phyloP scores from a whole-genome alignment of 2,329 filamentous ascomycete species.

The Colletotrichum tofieldiae region DNA sequence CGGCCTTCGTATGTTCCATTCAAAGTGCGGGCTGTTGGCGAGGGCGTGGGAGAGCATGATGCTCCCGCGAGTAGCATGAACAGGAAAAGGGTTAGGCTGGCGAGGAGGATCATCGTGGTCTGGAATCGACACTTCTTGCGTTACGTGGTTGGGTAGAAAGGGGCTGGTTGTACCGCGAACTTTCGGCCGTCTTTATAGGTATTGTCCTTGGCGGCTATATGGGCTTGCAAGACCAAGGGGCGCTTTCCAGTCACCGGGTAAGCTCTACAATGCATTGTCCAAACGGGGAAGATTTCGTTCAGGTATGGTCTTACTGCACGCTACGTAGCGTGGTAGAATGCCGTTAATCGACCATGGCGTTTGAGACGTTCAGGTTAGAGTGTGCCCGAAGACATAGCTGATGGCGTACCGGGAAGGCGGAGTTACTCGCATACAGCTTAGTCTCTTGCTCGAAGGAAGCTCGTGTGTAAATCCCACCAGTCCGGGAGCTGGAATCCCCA shows the following conservation, averaged over 20 bases:
- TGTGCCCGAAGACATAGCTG: background rate
- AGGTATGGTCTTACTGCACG: background rate
- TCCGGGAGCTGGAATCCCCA: background rate
- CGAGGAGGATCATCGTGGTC: background rate
- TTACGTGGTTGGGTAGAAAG: background rate
- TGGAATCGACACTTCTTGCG: background rate
- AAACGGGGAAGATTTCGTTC: background rate
- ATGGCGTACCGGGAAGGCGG: background rate
- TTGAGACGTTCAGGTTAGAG: background rate
- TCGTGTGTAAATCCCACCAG: conserved; percentile 10
- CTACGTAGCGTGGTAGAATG: background rate
- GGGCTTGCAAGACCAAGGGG: background rate
- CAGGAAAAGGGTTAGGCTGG: background rate
- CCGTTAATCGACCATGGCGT: background rate
- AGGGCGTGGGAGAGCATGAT: background rate
- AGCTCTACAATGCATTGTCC: background rate
- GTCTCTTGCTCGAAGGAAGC: background rate
- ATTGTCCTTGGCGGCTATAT: background rate
- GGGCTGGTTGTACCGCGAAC: background rate
- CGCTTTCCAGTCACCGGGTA: background rate
- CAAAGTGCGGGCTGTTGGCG: conserved; percentile 17
- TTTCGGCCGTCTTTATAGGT: conserved; percentile 2
- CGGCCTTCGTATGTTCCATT: conserved; percentile 60
- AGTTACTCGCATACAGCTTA: background rate
- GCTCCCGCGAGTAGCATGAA: conserved; percentile 8